Evolutionary conservation across 1,284 basidiomycete species (phyloP), one percentile per base, ranked within the genome.

Genomic region (Apiotrichum brassicae): DNA sequence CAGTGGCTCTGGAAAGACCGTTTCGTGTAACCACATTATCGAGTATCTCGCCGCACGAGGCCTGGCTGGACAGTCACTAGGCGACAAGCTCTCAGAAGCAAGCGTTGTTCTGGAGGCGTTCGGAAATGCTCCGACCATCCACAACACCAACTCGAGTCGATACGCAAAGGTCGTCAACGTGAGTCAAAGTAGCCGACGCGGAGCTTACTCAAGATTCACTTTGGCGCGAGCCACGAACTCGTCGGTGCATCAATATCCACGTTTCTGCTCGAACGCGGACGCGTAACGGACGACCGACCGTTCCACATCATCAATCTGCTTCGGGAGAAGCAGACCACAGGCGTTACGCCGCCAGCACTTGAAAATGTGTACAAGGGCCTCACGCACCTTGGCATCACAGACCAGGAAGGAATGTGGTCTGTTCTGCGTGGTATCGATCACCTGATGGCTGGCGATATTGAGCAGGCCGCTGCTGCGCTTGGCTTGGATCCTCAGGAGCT

Each of bases 161-260:
- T 56, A 56, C 26, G 54, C 54, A 16, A 56, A 56, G 24, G 51
- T 56, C 14, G 51, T 56, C 42, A 56, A 56, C 34, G 54, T 56
- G 43, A 32, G 54, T 39, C 3, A 3, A 8, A 19, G 3, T n/a
- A 20, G 8, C 13, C 4, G 8, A 11, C 0, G 18, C 4, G 11
- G 4, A 20, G 16, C 48, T 53, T 14, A 56, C 51, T 13, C 1
- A 23, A 56, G 54, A 50, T 56, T 32, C 51, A 53, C 40, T 56
- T 56, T 18, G 48, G 43, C 26, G 14, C 20, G 3, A 36, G 36
- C 13, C 48, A 43, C 28, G 43, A 42, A 13, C 39, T 49, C 9
- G 39, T 47, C 4, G 54, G 54, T 20, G 51, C 54, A 8, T 56
- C 51, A 24, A 47, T 56, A n/a, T 53, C 54, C 6, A 53, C 54